Percentiles rank a stretch among this genome's conserved stretches.
Evolutionary conservation across 2,329 filamentous ascomycete genomes (phyloP).

Genomic region (Colletotrichum camelliae): DNA sequence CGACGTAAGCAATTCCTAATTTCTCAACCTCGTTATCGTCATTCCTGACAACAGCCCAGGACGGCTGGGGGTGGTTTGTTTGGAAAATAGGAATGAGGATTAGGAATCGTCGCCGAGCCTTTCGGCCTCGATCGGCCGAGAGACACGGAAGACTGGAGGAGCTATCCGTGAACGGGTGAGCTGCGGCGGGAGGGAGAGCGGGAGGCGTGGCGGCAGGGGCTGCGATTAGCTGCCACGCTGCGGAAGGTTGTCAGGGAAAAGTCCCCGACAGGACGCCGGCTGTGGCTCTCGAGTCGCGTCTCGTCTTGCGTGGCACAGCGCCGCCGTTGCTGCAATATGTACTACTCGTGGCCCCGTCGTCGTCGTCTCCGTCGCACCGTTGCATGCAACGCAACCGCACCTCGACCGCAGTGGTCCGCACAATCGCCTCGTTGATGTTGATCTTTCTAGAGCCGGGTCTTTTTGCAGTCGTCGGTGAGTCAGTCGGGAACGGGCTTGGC

Average conservation of each 20-base stretch:
- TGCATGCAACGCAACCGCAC: neutral
- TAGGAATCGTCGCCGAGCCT: neutral
- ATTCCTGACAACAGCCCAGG: neutral
- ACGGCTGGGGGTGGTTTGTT: neutral
- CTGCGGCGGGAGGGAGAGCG: conserved; percentile 1
- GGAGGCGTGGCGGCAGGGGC: neutral
- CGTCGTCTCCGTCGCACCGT: neutral
- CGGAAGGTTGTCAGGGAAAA: neutral
- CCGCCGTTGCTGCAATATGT: neutral
- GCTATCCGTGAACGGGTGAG: neutral
- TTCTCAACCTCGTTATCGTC: neutral
- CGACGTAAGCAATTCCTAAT: neutral
- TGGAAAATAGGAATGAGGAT: neutral
- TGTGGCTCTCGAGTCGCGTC: neutral
- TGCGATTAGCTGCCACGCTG: neutral
- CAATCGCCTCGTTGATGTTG: neutral
- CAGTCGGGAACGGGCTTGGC: conserved; percentile 7
- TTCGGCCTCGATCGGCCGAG: conserved; percentile 3
- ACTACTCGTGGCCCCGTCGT: neutral
- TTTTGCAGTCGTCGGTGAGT: neutral
- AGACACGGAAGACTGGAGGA: neutral
- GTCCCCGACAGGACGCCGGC: neutral
- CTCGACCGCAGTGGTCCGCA: neutral
- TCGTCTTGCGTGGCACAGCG: neutral
- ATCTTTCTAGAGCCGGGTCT: neutral